These are phyloP conservation scores for Torulaspora quercuum DNA, from an alignment of 805 yeast species.

Conservation along the genomic window DNA sequence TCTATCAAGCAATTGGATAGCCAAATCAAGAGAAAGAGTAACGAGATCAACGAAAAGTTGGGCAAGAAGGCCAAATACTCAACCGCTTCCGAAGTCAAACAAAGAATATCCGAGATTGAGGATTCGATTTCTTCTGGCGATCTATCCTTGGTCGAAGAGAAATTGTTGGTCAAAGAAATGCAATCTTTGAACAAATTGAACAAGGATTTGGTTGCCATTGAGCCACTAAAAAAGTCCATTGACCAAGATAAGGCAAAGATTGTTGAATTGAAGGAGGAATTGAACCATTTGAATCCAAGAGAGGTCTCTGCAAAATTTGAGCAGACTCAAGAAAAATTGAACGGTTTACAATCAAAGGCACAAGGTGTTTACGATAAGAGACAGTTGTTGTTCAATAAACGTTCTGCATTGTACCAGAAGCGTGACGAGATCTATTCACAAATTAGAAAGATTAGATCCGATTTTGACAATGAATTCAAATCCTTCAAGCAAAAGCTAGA, in stretches of 20 bases:
- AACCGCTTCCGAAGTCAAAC: slow-evolving; percentile 64
- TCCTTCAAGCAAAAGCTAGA: slow-evolving; percentile 65
- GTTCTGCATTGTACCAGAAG: slow-evolving; percentile 62
- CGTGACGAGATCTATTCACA: slow-evolving; percentile 65
- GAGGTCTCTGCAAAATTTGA: slow-evolving; percentile 70
- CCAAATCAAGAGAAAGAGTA: slow-evolving; percentile 66
- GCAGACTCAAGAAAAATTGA: slow-evolving; percentile 62
- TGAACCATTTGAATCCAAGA: slow-evolving; percentile 53
- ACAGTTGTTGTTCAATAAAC: slow-evolving; percentile 57
- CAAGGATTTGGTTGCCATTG: slow-evolving; percentile 71
- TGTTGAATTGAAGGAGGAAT: slow-evolving; percentile 65
- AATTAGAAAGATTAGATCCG: slow-evolving; percentile 66
- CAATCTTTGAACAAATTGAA: slow-evolving; percentile 74
- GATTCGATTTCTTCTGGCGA: slow-evolving; percentile 70
- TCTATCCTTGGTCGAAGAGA: slow-evolving; percentile 87
- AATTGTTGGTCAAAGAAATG: slow-evolving; percentile 79
- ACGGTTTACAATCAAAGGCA: slow-evolving; percentile 56
- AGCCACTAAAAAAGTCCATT: slow-evolving; percentile 70
- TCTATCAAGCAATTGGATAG: slow-evolving; percentile 71
- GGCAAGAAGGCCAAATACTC: slow-evolving; percentile 53
- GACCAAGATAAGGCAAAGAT: slow-evolving; percentile 76
- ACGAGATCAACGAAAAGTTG: slow-evolving; percentile 58
- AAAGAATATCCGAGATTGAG: slow-evolving; percentile 63
- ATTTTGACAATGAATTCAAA: slow-evolving; percentile 70
- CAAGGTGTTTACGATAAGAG: slow-evolving; percentile 65